A percentile compares a stretch with the other conserved stretches of the same genome.
Evolutionary conservation across 106 monocot species (phyloP).

Genomic region (Iris macrosiphon): DNA sequence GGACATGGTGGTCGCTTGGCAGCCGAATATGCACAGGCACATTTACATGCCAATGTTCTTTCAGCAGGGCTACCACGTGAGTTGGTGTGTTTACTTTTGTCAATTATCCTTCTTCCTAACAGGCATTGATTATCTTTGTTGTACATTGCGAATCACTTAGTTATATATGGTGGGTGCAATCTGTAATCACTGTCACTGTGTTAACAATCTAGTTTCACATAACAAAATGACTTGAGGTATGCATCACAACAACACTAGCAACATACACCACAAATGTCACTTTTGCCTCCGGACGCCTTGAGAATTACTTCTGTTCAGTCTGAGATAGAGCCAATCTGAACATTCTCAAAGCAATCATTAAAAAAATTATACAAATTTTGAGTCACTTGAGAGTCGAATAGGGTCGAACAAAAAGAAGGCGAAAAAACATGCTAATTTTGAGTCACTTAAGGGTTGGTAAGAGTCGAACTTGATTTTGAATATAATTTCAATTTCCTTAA

Average conservation of each 20-base stretch:
- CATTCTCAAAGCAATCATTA: too few relatives aligned
- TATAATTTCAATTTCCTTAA: neutral
- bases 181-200: neutral
- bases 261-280: too few relatives aligned
- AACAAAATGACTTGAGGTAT: neutral
- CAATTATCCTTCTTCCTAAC: conserved; percentile 8
- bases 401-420: too few relatives aligned
- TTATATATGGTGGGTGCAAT: neutral
- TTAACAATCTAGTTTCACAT: neutral
- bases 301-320: too few relatives aligned
- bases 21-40: conserved; percentile 69
- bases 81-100: conserved; percentile 81
- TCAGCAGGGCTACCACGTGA: conserved; percentile 98
- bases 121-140: neutral
- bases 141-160: neutral
- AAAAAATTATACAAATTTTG: too few relatives aligned
- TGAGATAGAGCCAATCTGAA: too few relatives aligned
- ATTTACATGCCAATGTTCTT: conserved; percentile 80
- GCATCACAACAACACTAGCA: neutral
- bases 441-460: neutral
- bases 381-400: too few relatives aligned
- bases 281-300: too few relatives aligned
- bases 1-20: conserved; percentile 86
- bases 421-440: too few relatives aligned
- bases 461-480: neutral